These are phyloP conservation scores for Microdochium trichocladiopsis DNA, from an alignment of 2,329 filamentous ascomycete species.

Conservation along the genomic window DNA sequence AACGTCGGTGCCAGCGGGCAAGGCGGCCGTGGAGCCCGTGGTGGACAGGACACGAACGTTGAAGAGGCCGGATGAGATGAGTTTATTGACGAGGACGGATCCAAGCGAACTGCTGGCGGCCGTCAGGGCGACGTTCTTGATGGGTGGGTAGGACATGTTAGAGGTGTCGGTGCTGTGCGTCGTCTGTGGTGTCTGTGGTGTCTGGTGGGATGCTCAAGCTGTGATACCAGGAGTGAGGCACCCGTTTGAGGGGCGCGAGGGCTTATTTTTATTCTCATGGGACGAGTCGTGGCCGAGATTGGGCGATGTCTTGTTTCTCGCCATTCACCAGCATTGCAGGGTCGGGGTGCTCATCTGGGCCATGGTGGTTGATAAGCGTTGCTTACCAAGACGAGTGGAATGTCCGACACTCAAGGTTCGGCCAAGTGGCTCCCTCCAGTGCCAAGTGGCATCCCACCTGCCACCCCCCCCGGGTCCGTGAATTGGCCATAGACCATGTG, in stretches of 20 bases:
- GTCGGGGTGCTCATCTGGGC: not conserved
- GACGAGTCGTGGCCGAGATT: not conserved
- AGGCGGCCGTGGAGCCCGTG: conserved; percentile 23
- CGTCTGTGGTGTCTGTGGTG: not conserved
- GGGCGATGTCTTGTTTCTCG: not conserved
- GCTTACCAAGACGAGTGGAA: not conserved
- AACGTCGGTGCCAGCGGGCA: conserved; percentile 28
- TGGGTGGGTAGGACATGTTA: not conserved
- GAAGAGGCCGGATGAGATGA: conserved; percentile 28
- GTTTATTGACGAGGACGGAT: conserved; percentile 22
- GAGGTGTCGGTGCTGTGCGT: not conserved
- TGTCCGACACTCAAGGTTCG: not conserved
- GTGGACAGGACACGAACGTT: conserved; percentile 48
- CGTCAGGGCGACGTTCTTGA: conserved; percentile 5
- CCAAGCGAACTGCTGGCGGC: conserved; percentile 21
- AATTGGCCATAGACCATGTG: not conserved
- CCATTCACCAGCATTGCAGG: not conserved
- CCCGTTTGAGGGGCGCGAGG: not conserved
- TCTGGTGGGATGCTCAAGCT: not conserved
- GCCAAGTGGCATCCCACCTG: not conserved
- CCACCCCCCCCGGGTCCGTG: not conserved
- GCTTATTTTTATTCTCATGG: not conserved
- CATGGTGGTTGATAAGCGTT: not conserved
- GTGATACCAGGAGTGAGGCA: not conserved
- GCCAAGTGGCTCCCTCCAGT: not conserved